A percentile compares a stretch with the other conserved stretches of the same genome.
phyloP scores from a whole-genome alignment of 306 rosid species.

The Abrus pulchellus region DNA sequence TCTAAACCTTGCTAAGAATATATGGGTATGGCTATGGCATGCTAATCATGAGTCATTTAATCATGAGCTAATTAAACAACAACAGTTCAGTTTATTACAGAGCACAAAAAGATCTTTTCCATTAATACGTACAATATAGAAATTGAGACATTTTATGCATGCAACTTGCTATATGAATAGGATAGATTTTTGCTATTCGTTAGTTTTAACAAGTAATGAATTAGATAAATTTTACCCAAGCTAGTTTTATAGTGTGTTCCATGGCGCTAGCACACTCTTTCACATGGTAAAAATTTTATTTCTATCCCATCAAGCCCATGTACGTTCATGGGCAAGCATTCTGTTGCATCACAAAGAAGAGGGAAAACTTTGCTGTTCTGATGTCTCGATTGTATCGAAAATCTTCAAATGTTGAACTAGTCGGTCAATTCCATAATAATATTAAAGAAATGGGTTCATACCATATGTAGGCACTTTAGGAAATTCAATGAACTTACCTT shows the following conservation, averaged over 20 bases:
- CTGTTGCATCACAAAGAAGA: not conserved
- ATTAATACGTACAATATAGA: too few relatives aligned
- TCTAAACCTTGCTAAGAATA: not conserved
- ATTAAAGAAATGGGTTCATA: slow-evolving; percentile 39
- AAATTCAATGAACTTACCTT: slow-evolving; percentile 51
- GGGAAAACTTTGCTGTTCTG: slow-evolving; percentile 2
- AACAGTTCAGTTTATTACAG: not conserved
- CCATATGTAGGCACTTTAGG: slow-evolving; percentile 37
- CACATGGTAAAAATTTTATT: not conserved
- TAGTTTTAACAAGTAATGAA: not conserved
- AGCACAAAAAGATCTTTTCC: not conserved
- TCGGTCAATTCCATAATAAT: slow-evolving; percentile 49
- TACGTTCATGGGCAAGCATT: slow-evolving; percentile 31
- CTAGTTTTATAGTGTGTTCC: not conserved
- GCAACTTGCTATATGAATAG: too few relatives aligned
- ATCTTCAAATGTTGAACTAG: slow-evolving; percentile 48
- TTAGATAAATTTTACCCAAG: not conserved
- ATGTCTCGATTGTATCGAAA: slow-evolving; percentile 55
- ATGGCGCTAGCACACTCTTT: not conserved
- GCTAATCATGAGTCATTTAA: not conserved
- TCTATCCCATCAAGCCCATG: not conserved
- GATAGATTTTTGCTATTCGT: too few relatives aligned
- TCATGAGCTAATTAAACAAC: slow-evolving; percentile 1
- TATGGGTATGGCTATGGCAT: not conserved
- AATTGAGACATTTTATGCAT: too few relatives aligned